Conservation (phyloP, 331 rosid genomes). For the Spiraea crenata region DNA sequence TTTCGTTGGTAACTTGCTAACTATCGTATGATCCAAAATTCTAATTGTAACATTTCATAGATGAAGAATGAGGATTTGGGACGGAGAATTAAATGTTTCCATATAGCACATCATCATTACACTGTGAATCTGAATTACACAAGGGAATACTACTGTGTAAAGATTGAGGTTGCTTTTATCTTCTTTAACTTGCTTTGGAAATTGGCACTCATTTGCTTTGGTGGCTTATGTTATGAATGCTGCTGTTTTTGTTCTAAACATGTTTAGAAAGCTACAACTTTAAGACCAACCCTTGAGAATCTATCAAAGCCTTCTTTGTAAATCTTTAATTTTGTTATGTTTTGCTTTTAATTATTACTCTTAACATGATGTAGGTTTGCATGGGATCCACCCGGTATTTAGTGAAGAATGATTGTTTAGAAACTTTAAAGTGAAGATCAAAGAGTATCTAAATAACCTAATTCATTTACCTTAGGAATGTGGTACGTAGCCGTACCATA, state of each 20-base stretch:
- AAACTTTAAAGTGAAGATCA: constrained; percentile 11
- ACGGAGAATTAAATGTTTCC: too few relatives aligned
- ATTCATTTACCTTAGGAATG: constrained; percentile 17
- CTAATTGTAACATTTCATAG: too few relatives aligned
- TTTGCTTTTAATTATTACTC: constrained; percentile 23
- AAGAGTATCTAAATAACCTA: constrained; percentile 24
- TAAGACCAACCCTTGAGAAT: constrained; percentile 69
- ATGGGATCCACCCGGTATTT: constrained; percentile 34
- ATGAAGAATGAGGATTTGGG: too few relatives aligned
- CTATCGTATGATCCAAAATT: neutral
- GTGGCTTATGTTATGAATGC: constrained; percentile 29
- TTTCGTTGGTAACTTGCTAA: too few relatives aligned
- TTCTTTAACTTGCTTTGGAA: constrained; percentile 63
- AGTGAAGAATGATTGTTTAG: constrained; percentile 14
- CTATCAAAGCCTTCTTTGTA: constrained; percentile 31
- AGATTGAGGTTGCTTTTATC: constrained; percentile 40
- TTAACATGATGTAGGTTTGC: constrained; percentile 22
- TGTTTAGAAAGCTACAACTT: constrained; percentile 45
- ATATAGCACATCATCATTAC: too few relatives aligned
- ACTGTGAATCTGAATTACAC: too few relatives aligned
- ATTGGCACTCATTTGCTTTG: constrained; percentile 33
- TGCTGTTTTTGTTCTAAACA: constrained; percentile 34
- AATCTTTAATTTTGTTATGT: constrained; percentile 23
- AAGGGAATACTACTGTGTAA: constrained; percentile 18
- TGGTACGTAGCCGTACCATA: constrained; percentile 58